A percentile compares a stretch with the other conserved stretches of the same genome.
Conservation (phyloP, 2,329 filamentous ascomycete genomes). For the Fusarium piperis region DNA sequence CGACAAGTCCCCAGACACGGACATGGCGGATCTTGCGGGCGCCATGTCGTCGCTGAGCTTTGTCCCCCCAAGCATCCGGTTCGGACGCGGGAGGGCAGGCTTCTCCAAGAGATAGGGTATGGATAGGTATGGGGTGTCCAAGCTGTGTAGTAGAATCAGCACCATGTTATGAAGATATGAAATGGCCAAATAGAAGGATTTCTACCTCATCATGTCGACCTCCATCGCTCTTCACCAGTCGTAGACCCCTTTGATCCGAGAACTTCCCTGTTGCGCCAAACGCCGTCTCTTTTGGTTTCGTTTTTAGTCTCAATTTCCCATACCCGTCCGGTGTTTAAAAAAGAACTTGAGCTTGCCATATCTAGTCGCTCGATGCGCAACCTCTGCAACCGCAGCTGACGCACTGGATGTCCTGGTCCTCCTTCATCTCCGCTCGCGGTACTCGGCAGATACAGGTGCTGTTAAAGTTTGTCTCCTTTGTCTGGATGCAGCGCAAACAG, state of each 20-base stretch:
- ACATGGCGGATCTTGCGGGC: constrained; percentile 70
- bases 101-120: constrained; percentile 58
- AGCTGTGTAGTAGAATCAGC: constrained; percentile 45
- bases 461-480: constrained; percentile 99
- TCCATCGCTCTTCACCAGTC: constrained; percentile 11
- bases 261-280: constrained; percentile 36
- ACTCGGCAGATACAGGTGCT: constrained; percentile 97
- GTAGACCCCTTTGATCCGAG: constrained; percentile 11
- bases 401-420: constrained; percentile 90
- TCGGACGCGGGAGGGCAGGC: constrained; percentile 67
- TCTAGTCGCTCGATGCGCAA: constrained; percentile 84
- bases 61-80: constrained; percentile 73
- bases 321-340: background rate
- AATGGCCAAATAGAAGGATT: constrained; percentile 46
- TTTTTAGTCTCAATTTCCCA: background rate
- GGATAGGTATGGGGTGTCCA: constrained; percentile 16
- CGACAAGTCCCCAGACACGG: constrained; percentile 52
- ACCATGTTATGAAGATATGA: constrained; percentile 45
- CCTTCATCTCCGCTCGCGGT: constrained; percentile 87
- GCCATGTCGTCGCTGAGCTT: constrained; percentile 79
- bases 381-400: constrained; percentile 95
- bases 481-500: constrained; percentile 95
- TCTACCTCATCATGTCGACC: constrained; percentile 47
- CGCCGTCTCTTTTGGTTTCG: constrained; percentile 30
- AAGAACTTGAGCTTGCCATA: background rate